These are phyloP conservation scores for Exobasidium cylindrosporum DNA, from an alignment of 1,284 basidiomycete genomes.

Conservation along the genomic window DNA sequence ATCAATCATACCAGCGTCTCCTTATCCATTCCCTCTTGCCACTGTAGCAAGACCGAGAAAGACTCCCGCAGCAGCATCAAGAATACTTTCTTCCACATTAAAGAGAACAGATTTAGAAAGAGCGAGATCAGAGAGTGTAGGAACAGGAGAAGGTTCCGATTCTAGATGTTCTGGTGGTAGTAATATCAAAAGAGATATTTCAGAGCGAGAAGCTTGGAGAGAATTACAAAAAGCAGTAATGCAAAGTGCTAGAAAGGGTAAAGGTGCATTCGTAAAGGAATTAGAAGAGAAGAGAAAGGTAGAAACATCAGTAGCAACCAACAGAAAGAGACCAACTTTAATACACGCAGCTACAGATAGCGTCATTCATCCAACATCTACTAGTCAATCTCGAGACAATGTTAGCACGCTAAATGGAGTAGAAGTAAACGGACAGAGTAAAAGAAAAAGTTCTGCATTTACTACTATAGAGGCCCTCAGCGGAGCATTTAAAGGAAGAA, in stretches of 20 bases:
- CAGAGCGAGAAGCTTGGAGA: constrained; percentile 51
- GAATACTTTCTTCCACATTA: constrained; percentile 8
- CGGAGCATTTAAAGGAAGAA: neutral
- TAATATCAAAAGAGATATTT: constrained; percentile 48
- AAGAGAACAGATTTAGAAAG: constrained; percentile 36
- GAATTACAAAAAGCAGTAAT: constrained; percentile 50
- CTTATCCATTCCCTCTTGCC: constrained; percentile 48
- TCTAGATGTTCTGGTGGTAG: constrained; percentile 52
- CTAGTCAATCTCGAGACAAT: no score
- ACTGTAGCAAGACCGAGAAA: constrained; percentile 12
- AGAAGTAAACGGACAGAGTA: neutral
- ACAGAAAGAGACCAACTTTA: constrained; percentile 8
- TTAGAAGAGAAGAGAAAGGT: neutral
- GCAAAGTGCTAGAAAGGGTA: constrained; percentile 44
- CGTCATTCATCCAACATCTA: no score
- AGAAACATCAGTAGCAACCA: neutral
- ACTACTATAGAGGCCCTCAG: neutral
- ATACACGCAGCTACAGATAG: constrained; percentile 11
- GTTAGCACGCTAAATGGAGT: neutral
- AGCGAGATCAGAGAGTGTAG: constrained; percentile 29
- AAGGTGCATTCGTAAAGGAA: neutral
- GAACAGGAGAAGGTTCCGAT: constrained; percentile 37
- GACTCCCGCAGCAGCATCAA: constrained; percentile 7
- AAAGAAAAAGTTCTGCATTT: neutral
- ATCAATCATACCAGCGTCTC: constrained; percentile 30